Evolutionary conservation across 2,329 filamentous ascomycete species (phyloP).

Genomic region (Acarospora socialis): DNA sequence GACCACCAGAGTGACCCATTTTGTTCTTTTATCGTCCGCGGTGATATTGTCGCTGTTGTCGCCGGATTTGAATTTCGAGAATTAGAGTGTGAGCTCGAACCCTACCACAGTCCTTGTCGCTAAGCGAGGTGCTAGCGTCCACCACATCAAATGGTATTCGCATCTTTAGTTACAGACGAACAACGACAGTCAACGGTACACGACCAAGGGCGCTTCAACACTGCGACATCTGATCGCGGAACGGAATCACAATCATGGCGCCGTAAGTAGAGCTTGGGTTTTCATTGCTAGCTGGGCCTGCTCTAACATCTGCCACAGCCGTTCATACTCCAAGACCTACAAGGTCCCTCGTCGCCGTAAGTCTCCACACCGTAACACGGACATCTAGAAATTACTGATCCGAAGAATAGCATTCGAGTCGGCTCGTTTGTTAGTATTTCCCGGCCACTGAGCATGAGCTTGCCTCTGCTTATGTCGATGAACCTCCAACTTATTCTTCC

Average conservation of each 20-base stretch:
- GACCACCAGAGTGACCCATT: slow-evolving; percentile 80
- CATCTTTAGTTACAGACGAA: too few species aligned
- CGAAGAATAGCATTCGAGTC: slow-evolving; percentile 67
- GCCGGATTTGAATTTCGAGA: slow-evolving; percentile 15
- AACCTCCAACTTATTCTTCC: slow-evolving; percentile 52
- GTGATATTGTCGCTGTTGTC: slow-evolving; percentile 28
- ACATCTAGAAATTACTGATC: slow-evolving; percentile 8
- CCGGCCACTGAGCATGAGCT: slow-evolving; percentile 97
- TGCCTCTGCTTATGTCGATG: slow-evolving; percentile 93
- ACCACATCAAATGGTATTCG: not conserved
- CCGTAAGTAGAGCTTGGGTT: slow-evolving; percentile 25
- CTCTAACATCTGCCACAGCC: slow-evolving; percentile 18
- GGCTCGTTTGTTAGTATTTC: slow-evolving; percentile 89
- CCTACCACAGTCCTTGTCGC: not conserved
- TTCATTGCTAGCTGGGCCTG: too few species aligned
- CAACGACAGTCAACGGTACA: not conserved
- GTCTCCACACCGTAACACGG: slow-evolving; percentile 19
- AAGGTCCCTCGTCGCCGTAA: slow-evolving; percentile 85
- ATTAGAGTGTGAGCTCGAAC: too few species aligned
- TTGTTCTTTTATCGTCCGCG: slow-evolving; percentile 29
- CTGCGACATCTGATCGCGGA: slow-evolving; percentile 19
- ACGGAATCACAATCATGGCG: slow-evolving; percentile 29
- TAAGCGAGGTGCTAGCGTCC: not conserved
- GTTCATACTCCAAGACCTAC: slow-evolving; percentile 97
- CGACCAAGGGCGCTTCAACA: slow-evolving; percentile 9